phyloP scores from a whole-genome alignment of 2,329 filamentous ascomycete species.

The Colletotrichum chrysophilum region DNA sequence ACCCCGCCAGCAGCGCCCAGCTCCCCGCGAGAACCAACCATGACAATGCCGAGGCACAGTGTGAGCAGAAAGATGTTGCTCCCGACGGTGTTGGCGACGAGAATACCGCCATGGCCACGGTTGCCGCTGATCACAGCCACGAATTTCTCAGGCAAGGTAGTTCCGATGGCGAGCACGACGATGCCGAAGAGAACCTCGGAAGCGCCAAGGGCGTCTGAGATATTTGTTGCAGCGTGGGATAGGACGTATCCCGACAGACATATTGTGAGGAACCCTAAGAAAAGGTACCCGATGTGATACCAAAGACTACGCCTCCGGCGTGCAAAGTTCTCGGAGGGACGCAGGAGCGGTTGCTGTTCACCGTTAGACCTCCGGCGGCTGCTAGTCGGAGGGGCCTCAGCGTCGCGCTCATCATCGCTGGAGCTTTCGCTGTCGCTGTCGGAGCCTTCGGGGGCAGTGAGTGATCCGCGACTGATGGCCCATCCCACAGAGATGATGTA shows the following conservation, averaged over 20 bases:
- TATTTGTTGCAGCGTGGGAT: slow-evolving; percentile 47
- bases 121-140: slow-evolving; percentile 52
- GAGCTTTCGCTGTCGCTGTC: slow-evolving; percentile 28
- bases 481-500: slow-evolving; percentile 49
- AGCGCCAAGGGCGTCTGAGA: slow-evolving; percentile 44
- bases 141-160: slow-evolving; percentile 59
- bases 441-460: slow-evolving; percentile 42
- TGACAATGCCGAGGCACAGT: slow-evolving; percentile 49
- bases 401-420: slow-evolving; percentile 28
- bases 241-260: slow-evolving; percentile 55
- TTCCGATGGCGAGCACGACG: slow-evolving; percentile 54
- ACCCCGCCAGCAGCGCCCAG: slow-evolving; percentile 16
- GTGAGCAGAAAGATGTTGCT: slow-evolving; percentile 61
- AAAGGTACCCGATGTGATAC: slow-evolving; percentile 37
- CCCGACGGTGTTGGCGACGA: slow-evolving; percentile 57
- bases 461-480: slow-evolving; percentile 48
- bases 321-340: background rate
- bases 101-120: slow-evolving; percentile 51
- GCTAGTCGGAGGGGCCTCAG: background rate
- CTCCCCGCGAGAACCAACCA: slow-evolving; percentile 13
- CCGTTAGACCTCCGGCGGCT: background rate
- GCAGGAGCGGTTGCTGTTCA: background rate
- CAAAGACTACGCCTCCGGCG: background rate
- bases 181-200: slow-evolving; percentile 53
- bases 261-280: slow-evolving; percentile 49